Percentiles rank a stretch among this genome's conserved stretches.
Evolutionary conservation across 805 yeast genomes (phyloP).

Genomic region (Torulaspora quercuum): DNA sequence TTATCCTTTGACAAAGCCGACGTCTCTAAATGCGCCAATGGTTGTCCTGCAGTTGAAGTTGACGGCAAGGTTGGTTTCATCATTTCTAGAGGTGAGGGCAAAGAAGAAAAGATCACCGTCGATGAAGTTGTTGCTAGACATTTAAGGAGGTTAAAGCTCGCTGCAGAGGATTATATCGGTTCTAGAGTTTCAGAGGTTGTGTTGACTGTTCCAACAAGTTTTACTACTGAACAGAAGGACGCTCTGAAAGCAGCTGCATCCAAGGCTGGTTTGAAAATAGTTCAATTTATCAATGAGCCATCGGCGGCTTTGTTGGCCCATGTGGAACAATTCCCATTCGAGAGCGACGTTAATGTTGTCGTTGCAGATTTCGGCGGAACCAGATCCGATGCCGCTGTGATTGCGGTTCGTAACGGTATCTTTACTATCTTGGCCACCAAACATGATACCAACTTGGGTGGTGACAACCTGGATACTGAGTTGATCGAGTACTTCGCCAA

Average conservation of each 20-base stretch:
- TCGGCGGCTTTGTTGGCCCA: conserved; percentile 87
- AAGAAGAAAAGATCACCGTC: conserved; percentile 56
- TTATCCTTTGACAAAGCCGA: conserved; percentile 66
- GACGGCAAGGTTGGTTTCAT: conserved; percentile 70
- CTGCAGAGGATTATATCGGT: conserved; percentile 93
- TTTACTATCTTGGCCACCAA: conserved; percentile 82
- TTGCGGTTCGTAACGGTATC: conserved; percentile 91
- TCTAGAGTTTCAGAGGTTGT: conserved; percentile 75
- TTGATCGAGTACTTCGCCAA: conserved; percentile 81
- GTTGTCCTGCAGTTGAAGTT: conserved; percentile 38
- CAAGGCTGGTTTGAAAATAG: conserved; percentile 71
- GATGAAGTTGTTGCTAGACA: conserved; percentile 83
- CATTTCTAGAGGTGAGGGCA: conserved; percentile 47
- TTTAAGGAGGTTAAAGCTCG: conserved; percentile 70
- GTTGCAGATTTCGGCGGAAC: conserved; percentile 97
- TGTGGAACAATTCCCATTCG: conserved; percentile 45
- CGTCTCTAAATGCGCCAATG: conserved; percentile 59
- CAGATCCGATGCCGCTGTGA: conserved; percentile 91
- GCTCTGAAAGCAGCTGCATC: conserved; percentile 59
- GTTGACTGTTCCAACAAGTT: conserved; percentile 86
- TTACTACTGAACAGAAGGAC: conserved; percentile 66
- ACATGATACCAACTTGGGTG: conserved; percentile 82
- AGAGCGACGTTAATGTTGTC: conserved; percentile 43
- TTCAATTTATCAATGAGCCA: conserved; percentile 90
- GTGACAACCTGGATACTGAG: conserved; percentile 76